Base-by-base conservation (phyloP, 2,329 filamentous ascomycete genomes). In the Phaeosphaeriaceae sp. region DNA sequence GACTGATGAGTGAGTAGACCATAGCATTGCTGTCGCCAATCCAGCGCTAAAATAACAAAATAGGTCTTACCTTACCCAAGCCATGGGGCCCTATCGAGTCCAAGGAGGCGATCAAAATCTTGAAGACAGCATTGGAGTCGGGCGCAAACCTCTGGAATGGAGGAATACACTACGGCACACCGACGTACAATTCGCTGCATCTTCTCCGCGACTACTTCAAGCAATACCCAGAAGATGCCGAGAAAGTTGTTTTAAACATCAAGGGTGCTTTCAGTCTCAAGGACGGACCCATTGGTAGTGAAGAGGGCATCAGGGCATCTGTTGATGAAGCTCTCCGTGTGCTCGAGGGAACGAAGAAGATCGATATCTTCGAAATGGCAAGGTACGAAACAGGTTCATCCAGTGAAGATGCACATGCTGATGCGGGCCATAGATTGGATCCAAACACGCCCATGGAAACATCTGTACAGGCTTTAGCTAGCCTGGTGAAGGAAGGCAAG, bases 81-180 rank as follows among this genome's bases (percentile, higher is more conserved):
- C 30, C 30, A 35, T 35, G 30, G 30, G 42, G 42, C 5, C 17
- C 24, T 9, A n/a, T 54, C 21, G 21, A 51, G 21, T 48, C 23
- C 1, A 54, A 64, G 10, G 53, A 79, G 50, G 59, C 76, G 43
- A 74, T 81, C 62, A 68, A 65, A 28, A 71, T 75, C 7, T 77
- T 82, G 75, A 66, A 68, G 8, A 67, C 75, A n/a, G 68, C 80
- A 15, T 54, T 63, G 13, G 60, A 72, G 1, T 32, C 58, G 8
- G 79, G 79, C 26, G 69, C 75, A 46, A 80, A 80, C 60, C 75
- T 80, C 61, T 82, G 80, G 80, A 81, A 82, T 59, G 80, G 74
- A 17, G 80, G 78, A 50, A 75, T 77, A 51, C 65, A 80, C 60
- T 82, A 82, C 67, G 80, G 80, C 21, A 69, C 75, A 5, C 69